Conservation (phyloP, 2,329 filamentous ascomycete species). For the Phoma sp. region DNA sequence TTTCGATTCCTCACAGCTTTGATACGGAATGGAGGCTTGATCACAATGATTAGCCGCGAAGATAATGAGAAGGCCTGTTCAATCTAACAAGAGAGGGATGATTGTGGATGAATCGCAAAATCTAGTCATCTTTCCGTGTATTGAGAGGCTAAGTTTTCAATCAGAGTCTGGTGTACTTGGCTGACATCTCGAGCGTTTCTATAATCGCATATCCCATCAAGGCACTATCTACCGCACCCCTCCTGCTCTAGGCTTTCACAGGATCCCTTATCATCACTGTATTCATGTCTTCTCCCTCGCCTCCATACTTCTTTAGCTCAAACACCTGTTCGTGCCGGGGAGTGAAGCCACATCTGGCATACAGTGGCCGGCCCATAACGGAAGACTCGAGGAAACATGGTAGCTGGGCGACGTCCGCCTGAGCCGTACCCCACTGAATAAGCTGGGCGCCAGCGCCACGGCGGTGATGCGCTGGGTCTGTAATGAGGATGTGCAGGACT, state of each 20-base stretch:
- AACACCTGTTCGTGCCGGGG: slow-evolving; percentile 30
- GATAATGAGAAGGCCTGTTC: too few species aligned
- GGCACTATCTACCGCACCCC: background rate
- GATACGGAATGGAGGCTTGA: too few species aligned
- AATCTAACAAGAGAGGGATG: too few species aligned
- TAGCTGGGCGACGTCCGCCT: slow-evolving; percentile 51
- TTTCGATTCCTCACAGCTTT: too few species aligned
- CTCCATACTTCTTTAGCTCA: slow-evolving; percentile 40
- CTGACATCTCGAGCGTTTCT: too few species aligned
- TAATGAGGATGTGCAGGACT: slow-evolving; percentile 45
- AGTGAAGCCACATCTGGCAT: slow-evolving; percentile 44
- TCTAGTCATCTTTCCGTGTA: too few species aligned
- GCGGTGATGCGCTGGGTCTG: slow-evolving; percentile 51
- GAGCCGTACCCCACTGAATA: slow-evolving; percentile 49
- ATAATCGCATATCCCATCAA: too few species aligned
- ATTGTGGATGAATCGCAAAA: too few species aligned
- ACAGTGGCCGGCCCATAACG: slow-evolving; percentile 50
- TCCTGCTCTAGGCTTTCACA: background rate
- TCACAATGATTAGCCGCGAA: too few species aligned
- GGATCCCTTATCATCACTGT: slow-evolving; percentile 43
- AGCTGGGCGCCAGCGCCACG: slow-evolving; percentile 52
- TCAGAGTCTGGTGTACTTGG: too few species aligned
- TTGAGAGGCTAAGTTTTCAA: too few species aligned
- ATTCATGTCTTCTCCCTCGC: slow-evolving; percentile 34
- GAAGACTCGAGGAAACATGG: slow-evolving; percentile 54